Evolutionary conservation across 2,329 filamentous ascomycete genomes (phyloP).

Genomic region (Colletotrichum falcatum): DNA sequence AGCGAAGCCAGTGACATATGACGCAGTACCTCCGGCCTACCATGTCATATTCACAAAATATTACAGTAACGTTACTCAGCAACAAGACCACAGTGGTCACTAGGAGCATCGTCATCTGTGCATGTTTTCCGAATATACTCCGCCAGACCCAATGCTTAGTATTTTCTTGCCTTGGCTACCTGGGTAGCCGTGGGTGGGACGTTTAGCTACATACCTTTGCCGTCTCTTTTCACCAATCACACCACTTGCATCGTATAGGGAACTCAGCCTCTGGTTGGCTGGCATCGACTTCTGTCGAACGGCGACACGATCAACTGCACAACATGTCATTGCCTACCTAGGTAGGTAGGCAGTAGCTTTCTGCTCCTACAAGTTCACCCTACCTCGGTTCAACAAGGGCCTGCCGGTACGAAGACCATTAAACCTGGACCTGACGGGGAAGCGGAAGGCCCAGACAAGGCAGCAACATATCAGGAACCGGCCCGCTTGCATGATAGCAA

Average conservation of each 20-base stretch:
- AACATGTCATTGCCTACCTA: neutral
- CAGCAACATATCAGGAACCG: constrained; percentile 11
- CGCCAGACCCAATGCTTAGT: too few relatives aligned
- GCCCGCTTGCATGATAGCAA: constrained; percentile 19
- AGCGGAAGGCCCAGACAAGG: constrained; percentile 14
- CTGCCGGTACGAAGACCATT: neutral
- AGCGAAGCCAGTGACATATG: constrained; percentile 16
- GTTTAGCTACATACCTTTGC: neutral
- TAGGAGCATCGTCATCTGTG: neutral
- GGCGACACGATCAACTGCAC: neutral
- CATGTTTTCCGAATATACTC: neutral
- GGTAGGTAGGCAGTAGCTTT: neutral
- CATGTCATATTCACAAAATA: neutral
- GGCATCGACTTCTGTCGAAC: neutral
- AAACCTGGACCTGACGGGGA: constrained; percentile 13
- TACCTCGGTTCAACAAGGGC: neutral
- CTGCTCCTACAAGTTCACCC: neutral
- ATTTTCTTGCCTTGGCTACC: neutral
- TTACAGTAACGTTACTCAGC: constrained; percentile 24
- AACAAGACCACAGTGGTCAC: neutral
- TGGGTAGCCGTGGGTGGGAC: neutral
- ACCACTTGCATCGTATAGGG: neutral
- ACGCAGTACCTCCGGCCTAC: neutral
- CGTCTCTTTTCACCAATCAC: neutral
- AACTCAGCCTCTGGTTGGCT: neutral